Conservation (phyloP, 495 filamentous ascomycete genomes). For the Talaromyces thailandensis region DNA sequence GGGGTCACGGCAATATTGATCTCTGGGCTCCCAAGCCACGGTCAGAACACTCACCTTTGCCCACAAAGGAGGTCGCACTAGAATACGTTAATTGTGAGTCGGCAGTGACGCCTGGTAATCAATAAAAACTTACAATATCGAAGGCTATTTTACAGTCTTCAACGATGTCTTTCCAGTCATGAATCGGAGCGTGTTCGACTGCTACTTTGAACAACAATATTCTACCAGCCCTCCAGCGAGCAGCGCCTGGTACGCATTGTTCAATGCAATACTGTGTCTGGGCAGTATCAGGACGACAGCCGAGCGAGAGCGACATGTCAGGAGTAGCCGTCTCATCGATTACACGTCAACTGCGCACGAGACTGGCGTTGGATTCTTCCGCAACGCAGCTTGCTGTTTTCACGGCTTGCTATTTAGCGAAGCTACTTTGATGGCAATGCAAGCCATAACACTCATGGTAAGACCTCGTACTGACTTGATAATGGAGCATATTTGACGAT, state of each 20-base stretch:
- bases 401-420: constrained; percentile 1
- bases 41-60: constrained; percentile 1
- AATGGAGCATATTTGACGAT: not conserved
- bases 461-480: not conserved
- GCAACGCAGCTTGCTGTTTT: constrained; percentile 4
- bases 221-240: not conserved
- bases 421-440: constrained; percentile 4
- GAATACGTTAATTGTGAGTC: constrained; percentile 3
- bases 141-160: constrained; percentile 1
- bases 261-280: constrained; percentile 1
- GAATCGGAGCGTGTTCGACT: constrained; percentile 2
- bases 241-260: constrained; percentile 2
- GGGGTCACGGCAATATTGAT: not conserved
- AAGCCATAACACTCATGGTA: constrained; percentile 5
- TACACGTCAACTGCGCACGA: constrained; percentile 1
- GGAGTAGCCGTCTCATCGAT: constrained; percentile 4
- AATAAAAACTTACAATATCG: not conserved
- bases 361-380: constrained; percentile 1
- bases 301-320: constrained; percentile 2
- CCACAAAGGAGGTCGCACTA: not conserved
- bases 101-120: not conserved
- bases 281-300: constrained; percentile 1
- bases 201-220: constrained; percentile 1
- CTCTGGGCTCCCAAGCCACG: constrained; percentile 1
- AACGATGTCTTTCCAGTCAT: not conserved